Base-by-base conservation (phyloP, 352 stramenopile genomes). In the Phytophthora cryptogea region DNA sequence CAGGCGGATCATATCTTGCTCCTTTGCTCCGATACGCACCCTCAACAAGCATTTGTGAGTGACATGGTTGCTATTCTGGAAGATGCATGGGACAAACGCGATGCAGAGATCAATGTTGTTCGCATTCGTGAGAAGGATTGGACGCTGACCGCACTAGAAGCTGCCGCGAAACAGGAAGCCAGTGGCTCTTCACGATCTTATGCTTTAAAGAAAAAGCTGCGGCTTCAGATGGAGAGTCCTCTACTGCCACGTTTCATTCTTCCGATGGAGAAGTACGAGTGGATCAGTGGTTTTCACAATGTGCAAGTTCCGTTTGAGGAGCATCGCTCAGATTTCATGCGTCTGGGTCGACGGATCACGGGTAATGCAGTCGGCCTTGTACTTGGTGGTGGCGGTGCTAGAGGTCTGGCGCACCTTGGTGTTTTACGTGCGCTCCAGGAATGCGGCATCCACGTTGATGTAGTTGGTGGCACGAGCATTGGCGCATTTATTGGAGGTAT, bases 341-440 rank as follows among this genome's bases (percentile, higher is more conserved):
- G 95, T 1, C 60, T 98, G 31, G 89, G 81, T 65, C 83, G 96
- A 46, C 81, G 90, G 42, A 78, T 99, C 11, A 97, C 94, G 1
- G 95, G 96, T 35, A 93, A 91, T 52, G 87, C 92, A 4, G 81
- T 98, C 20, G 96, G 95, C 5, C 65, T 99, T 8, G 95, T 98
- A 1, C 80, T 99, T 33, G 94, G 94, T 40, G 95, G 94, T 48
- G 96, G 96, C 8, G 96, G 95, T 48, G 94, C 94, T 14, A 68
- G 95, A 59, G 96, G 95, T 10, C 73, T 98, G 4, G 92, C 94
- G 5, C 96, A 99, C 75, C 85, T 99, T 47, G 93, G 95, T 9
- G 90, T 99, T 0, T 74, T 98, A 9, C 82, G 80, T 30, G 94
- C 92, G 3, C 72, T 99, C 26, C 81, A 98, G 43, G 94, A 98